Base-by-base conservation (phyloP, 1,284 basidiomycete species). In the Apiotrichum brassicae region DNA sequence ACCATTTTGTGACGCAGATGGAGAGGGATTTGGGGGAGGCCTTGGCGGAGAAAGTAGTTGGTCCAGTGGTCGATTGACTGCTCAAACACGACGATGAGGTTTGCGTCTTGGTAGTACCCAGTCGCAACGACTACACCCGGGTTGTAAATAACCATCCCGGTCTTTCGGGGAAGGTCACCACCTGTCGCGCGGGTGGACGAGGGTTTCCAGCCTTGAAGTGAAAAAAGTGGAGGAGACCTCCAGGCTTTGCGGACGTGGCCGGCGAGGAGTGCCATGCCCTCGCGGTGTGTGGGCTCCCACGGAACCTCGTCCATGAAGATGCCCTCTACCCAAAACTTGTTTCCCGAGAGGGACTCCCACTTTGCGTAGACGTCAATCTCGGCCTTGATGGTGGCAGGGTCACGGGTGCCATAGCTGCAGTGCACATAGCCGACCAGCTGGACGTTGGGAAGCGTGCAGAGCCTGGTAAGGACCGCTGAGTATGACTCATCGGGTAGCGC, bases 231-330 rank as follows among this genome's bases (percentile, higher is more conserved):
- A 30, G 8, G 28, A 30, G 28, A 14, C n/a, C 22, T 25, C 25
- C 41, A 48, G 9, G 43, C 28, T 12, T 7, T 11, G 14, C 49
- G 43, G 25, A 50, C 46, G 38, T 42, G n/a, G 19, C 24, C 9
- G 5, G 49, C 49, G 20, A 45, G 39, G 8, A 13, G 2, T 19
- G 30, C 30, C 49, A 50, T 41, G 43, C 36, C 7, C 16, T 18
- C 23, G 2, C 38, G 19, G 1, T 30, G 37, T 4, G 9, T 4
- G 12, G 32, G 38, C 13, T 50, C 37, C 49, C 38, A 50, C 6
- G 52, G 52, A 8, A 45, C 49, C 36, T 54, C 52, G 22, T 54
- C 52, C 23, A 54, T 46, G 23, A 54, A 54, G 26, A 54, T 44
- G 24, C 52, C 52, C 14, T 46, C 36, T 26, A 50, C 37, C 22